Conservation (phyloP, 495 filamentous ascomycete species). For the Xylaria acuta region DNA sequence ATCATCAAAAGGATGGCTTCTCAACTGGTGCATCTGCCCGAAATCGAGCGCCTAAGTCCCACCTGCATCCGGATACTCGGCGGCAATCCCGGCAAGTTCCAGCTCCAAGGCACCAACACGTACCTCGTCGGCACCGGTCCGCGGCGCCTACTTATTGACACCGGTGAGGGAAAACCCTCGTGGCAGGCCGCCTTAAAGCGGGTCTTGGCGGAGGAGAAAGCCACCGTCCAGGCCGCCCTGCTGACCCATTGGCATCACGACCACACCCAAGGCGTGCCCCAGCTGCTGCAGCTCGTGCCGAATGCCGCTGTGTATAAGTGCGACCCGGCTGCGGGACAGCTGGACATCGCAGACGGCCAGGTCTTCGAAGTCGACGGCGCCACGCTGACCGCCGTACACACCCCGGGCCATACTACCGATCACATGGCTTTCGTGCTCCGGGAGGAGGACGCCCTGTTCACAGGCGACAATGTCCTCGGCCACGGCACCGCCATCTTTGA, state of each 20-base stretch:
- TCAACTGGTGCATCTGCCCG: conserved; percentile 59
- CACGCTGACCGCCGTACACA: conserved; percentile 74
- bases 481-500: conserved; percentile 95
- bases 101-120: conserved; percentile 76
- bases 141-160: conserved; percentile 77
- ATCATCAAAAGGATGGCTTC: conserved; percentile 36
- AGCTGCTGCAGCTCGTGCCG: conserved; percentile 69
- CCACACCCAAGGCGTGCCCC: conserved; percentile 75
- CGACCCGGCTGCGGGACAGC: conserved; percentile 55
- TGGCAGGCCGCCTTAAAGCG: conserved; percentile 66
- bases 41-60: conserved; percentile 69
- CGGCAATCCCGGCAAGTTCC: conserved; percentile 79
- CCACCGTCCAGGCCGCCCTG: conserved; percentile 67
- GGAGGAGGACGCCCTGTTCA: conserved; percentile 88
- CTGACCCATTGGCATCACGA: conserved; percentile 93
- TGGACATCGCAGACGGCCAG: conserved; percentile 71
- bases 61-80: conserved; percentile 76
- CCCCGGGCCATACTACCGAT: conserved; percentile 86
- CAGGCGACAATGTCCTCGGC: conserved; percentile 92
- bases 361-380: conserved; percentile 76
- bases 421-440: conserved; percentile 78
- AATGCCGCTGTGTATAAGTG: conserved; percentile 61
- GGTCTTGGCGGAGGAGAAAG: conserved; percentile 69
- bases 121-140: conserved; percentile 79
- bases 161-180: conserved; percentile 69